Conservation (phyloP, 441 rosid genomes). For the Corymbia calophylla region DNA sequence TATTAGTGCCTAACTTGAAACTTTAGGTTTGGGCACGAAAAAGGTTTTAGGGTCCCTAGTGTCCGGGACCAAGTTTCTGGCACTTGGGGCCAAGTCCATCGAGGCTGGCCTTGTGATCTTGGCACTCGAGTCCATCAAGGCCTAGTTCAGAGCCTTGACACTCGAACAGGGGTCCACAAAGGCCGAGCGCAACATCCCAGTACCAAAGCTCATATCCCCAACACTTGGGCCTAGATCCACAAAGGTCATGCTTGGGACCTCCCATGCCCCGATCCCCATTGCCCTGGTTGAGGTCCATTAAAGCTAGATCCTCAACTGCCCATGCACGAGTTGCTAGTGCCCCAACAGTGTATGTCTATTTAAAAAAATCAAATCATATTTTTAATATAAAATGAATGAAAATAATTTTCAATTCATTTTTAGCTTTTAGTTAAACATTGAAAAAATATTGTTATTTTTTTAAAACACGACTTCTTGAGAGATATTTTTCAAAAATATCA, state of each 20-base stretch:
- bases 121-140: background rate
- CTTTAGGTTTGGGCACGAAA: background rate
- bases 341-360: background rate
- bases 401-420: no score
- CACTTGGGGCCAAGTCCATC: background rate
- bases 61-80: fast-evolving
- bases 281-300: background rate
- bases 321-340: background rate
- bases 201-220: background rate
- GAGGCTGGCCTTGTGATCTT: background rate
- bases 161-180: background rate
- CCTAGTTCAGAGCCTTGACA: background rate
- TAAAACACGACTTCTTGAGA: no score
- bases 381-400: fast-evolving
- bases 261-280: background rate
- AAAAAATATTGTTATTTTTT: no score
- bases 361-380: no score
- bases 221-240: background rate
- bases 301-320: background rate
- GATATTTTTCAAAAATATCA: background rate
- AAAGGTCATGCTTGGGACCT: background rate
- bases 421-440: fast-evolving
- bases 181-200: background rate
- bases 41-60: background rate
- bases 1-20: no score